Evolutionary conservation across 208 protist species (phyloP), one percentile per base, ranked within the genome.

Genomic region (Lotmaria passim): DNA sequence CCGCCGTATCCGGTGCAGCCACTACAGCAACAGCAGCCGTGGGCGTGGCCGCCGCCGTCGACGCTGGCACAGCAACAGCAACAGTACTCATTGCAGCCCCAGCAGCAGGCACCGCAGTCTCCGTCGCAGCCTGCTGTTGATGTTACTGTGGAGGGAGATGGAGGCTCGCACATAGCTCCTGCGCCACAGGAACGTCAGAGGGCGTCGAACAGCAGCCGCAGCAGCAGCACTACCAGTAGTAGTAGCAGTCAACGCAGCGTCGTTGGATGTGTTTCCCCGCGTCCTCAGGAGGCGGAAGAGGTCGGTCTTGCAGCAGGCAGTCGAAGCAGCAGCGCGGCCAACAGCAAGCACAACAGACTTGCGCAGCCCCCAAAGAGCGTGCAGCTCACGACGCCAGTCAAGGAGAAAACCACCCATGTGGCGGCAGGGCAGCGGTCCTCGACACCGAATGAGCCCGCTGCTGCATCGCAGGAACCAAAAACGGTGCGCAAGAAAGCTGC

Each of bases 401-500:
- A 59, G 15, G 36, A 44, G 12, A 7, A 3, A 30, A 14, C 17
- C 39, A 26, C 17, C 24, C 65, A 47, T 4, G 19, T 44, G 30
- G n/a, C 36, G 17, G 65, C 41, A 28, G 44, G 23, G 69, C 23
- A 21, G 31, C 17, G 28, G 39, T 41, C n/a, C 21, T 39, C 59
- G 8, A 64, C 59, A 17, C 59, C 59, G 28, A 21, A 51, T 14
- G 44, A 10, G 10, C 41, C 59, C 3, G 30, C 8, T 2, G 8
- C 59, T 3, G 21, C 62, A 3, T 19, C 58, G 14, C 69, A 66
- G 39, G 85, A 91, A 55, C 89, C 89, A 17, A 91, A 83, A 70
- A 94, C 89, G 34, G 85, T 85, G 67, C 72, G 75, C 52, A 94
- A 94, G 63, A 52, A 36, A 17, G 60, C 70, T 12, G 79, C 73